A percentile compares a stretch with the other conserved stretches of the same genome.
phyloP scores from a whole-genome alignment of 2,329 filamentous ascomycete species.

The Cercospora brassicicola region DNA sequence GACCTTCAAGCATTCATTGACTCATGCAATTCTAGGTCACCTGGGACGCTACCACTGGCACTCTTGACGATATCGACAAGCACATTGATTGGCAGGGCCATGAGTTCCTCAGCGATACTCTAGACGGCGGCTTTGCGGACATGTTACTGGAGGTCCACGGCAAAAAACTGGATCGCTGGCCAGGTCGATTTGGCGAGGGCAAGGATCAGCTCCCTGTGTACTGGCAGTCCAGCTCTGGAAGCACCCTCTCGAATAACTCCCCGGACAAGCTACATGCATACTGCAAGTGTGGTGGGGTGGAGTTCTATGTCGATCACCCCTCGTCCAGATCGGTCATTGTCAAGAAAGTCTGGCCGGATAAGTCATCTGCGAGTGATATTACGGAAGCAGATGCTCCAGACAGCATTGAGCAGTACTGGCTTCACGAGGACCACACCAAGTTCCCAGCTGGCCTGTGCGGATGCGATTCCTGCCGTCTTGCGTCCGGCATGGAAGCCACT shows the following conservation, averaged over 20 bases:
- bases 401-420: conserved; percentile 62
- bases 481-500: conserved; percentile 63
- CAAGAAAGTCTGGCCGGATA: conserved; percentile 55
- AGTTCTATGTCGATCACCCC: conserved; percentile 60
- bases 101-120: conserved; percentile 38
- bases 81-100: conserved; percentile 38
- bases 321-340: conserved; percentile 48
- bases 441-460: conserved; percentile 63
- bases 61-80: conserved; percentile 37
- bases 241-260: not conserved
- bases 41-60: conserved; percentile 38
- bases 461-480: conserved; percentile 62
- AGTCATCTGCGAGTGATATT: conserved; percentile 42
- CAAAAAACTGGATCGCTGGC: conserved; percentile 35
- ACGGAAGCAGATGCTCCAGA: conserved; percentile 46
- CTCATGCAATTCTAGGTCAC: not conserved
- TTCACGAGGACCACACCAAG: conserved; percentile 50
- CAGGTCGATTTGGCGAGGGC: conserved; percentile 18
- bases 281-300: conserved; percentile 58
- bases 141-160: conserved; percentile 36
- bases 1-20: not conserved
- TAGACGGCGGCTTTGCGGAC: conserved; percentile 42
- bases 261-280: conserved; percentile 43
- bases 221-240: conserved; percentile 26
- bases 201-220: conserved; percentile 27